phyloP scores from a whole-genome alignment of 345 rosid species.

The Corchorus olitorius region DNA sequence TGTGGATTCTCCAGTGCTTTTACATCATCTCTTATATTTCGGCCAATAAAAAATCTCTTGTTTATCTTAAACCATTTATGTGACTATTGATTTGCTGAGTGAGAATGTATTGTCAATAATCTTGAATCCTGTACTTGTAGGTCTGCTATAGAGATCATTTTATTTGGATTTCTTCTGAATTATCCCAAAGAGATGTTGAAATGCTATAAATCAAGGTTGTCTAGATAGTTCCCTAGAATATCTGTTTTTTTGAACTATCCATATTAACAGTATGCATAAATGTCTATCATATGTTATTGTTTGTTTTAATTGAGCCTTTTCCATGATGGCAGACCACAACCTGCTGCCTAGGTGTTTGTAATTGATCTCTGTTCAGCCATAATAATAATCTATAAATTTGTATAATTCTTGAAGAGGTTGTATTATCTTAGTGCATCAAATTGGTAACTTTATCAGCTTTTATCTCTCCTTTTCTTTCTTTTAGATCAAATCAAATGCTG shows the following conservation, averaged over 20 bases:
- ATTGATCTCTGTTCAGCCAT: not conserved
- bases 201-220: not conserved
- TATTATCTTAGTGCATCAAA: not conserved
- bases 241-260: not conserved
- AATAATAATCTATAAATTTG: not conserved
- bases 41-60: no score
- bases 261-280: not conserved
- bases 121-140: no score
- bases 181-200: not conserved
- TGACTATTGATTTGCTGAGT: not conserved
- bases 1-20: conserved; percentile 18
- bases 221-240: not conserved
- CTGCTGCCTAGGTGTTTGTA: not conserved
- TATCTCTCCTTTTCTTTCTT: not conserved
- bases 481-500: conserved; percentile 86
- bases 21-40: not conserved
- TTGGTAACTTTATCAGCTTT: not conserved
- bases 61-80: not conserved
- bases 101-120: conserved; percentile 5
- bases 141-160: no score
- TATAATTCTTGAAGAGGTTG: conserved; percentile 4
- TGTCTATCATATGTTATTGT: not conserved
- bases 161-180: not conserved
- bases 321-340: not conserved
- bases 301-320: not conserved